These are phyloP conservation scores for Blastobotrys americana DNA, from an alignment of 805 yeast genomes.

Conservation along the genomic window DNA sequence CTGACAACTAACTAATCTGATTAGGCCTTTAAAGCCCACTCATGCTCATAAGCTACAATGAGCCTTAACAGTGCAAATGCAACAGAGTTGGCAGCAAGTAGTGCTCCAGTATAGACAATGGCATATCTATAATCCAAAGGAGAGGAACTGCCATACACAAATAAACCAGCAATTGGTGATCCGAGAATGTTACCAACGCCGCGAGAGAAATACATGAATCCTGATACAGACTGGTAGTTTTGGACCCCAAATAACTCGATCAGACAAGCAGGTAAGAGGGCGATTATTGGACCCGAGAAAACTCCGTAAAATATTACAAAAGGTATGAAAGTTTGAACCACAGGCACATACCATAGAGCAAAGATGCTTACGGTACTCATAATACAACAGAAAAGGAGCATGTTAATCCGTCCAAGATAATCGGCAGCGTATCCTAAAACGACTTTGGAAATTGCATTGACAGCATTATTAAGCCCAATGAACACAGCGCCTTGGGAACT, in stretches of 20 bases:
- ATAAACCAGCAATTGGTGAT: constrained; percentile 20
- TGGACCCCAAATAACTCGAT: constrained; percentile 19
- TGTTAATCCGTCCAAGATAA: constrained; percentile 46
- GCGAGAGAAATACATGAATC: constrained; percentile 17
- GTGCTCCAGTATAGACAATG: constrained; percentile 16
- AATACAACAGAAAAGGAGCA: constrained; percentile 41
- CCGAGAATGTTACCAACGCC: constrained; percentile 20
- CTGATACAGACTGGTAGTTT: constrained; percentile 16
- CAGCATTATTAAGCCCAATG: constrained; percentile 19
- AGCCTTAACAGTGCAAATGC: constrained; percentile 28
- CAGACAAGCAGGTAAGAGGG: constrained; percentile 18
- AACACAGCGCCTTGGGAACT: constrained; percentile 17
- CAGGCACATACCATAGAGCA: constrained; percentile 29
- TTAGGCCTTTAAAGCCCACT: not conserved
- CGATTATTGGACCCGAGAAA: constrained; percentile 18
- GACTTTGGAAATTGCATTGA: constrained; percentile 30
- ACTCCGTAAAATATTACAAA: constrained; percentile 19
- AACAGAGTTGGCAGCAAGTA: constrained; percentile 10
- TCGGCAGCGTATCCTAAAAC: constrained; percentile 51
- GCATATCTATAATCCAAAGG: constrained; percentile 13
- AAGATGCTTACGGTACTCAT: constrained; percentile 42
- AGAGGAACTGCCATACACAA: constrained; percentile 5
- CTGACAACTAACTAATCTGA: too few relatives aligned
- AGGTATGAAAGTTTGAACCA: constrained; percentile 10
- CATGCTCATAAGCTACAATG: constrained; percentile 25